These are phyloP conservation scores for Acanthamoeba culbertsoni DNA, from an alignment of 208 protist species.

Conservation along the genomic window DNA sequence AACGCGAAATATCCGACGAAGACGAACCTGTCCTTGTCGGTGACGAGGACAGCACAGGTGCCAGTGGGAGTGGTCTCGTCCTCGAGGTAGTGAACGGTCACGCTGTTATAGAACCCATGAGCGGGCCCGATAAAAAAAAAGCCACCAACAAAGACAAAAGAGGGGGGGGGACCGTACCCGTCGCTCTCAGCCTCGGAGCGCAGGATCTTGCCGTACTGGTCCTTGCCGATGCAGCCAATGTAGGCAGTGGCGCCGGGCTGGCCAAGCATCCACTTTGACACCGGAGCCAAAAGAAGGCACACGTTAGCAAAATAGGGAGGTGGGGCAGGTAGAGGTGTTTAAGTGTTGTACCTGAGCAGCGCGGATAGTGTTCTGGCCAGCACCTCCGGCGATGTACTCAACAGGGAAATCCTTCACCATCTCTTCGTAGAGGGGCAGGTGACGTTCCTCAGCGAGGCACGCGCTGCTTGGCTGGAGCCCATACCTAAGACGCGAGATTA, in stretches of 20 bases:
- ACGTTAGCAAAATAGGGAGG: neutral
- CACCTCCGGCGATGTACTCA: constrained; percentile 96
- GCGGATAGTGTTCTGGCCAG: constrained; percentile 96
- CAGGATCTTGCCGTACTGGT: constrained; percentile 92
- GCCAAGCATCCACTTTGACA: constrained; percentile 77
- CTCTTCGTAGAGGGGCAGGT: constrained; percentile 91
- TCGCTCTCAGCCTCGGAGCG: constrained; percentile 87
- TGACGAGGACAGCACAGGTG: constrained; percentile 96
- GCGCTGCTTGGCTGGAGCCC: constrained; percentile 82
- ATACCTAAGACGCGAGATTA: constrained; percentile 60
- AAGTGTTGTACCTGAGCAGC: constrained; percentile 87
- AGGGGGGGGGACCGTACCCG: constrained; percentile 83
- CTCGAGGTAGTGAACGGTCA: constrained; percentile 87
- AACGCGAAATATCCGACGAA: neutral
- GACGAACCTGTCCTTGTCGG: constrained; percentile 86
- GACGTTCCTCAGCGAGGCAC: constrained; percentile 92
- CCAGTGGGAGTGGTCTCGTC: constrained; percentile 90
- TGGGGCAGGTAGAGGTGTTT: too few species aligned
- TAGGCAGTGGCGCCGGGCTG: constrained; percentile 70
- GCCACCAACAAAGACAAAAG: constrained; percentile 25
- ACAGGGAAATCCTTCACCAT: constrained; percentile 81
- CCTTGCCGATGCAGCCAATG: constrained; percentile 94
- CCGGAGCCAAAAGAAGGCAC: neutral
- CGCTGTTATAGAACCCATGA: constrained; percentile 34
- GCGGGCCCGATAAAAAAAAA: neutral